Evolutionary conservation across 116 monocot species (phyloP).

Genomic region (Dioscorea cayenensis): DNA sequence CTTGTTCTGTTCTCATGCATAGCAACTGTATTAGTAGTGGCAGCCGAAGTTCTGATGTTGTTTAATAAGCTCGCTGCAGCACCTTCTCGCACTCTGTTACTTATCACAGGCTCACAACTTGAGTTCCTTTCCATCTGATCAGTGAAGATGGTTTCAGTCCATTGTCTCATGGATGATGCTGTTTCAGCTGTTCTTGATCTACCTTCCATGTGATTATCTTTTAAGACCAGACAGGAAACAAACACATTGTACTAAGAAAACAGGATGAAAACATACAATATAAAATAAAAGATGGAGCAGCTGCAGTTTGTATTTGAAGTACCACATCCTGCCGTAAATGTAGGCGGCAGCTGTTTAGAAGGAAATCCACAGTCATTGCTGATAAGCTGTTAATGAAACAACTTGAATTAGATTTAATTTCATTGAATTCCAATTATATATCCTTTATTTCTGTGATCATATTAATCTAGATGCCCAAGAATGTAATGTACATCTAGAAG

Average conservation of each 20-base stretch:
- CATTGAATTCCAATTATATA: no score
- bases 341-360: constrained; percentile 5
- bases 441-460: no score
- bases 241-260: neutral
- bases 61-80: neutral
- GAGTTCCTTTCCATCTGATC: neutral
- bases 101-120: neutral
- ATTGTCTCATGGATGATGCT: neutral
- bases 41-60: neutral
- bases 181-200: neutral
- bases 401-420: neutral
- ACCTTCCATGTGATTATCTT: constrained; percentile 13
- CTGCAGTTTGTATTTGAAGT: constrained; percentile 1
- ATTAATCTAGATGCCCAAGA: neutral
- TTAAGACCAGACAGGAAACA: constrained; percentile 1
- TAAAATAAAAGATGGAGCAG: neutral
- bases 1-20: neutral
- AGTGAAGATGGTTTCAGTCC: neutral
- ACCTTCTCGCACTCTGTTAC: constrained; percentile 3
- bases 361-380: constrained; percentile 32
- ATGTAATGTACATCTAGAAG: neutral
- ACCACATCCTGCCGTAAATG: neutral
- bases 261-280: neutral
- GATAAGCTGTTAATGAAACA: constrained; percentile 24
- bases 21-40: neutral